Conservation (phyloP, 805 yeast species). For the Lachancea sp. region DNA sequence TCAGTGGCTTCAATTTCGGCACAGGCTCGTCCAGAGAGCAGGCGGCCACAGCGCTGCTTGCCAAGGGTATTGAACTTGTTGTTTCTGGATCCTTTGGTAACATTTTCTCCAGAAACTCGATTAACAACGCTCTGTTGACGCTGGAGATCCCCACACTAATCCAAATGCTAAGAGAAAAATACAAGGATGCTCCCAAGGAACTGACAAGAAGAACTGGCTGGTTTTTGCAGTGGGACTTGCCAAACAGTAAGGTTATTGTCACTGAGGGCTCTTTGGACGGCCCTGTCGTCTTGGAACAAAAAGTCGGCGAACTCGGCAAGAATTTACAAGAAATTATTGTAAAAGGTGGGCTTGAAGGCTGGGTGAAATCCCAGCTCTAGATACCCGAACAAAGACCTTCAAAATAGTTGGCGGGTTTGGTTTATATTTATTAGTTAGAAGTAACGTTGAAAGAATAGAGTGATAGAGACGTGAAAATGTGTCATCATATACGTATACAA, state of each 20-base stretch:
- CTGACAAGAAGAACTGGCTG: conserved; percentile 93
- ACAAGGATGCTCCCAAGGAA: conserved; percentile 49
- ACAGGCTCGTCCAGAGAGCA: conserved; percentile 98
- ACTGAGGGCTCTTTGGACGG: conserved; percentile 48
- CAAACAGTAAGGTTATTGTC: conserved; percentile 73
- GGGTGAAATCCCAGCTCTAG: conserved; percentile 77
- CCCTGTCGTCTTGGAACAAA: conserved; percentile 63
- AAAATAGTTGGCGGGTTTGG: no score
- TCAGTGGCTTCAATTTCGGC: conserved; percentile 93
- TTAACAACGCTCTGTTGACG: conserved; percentile 91
- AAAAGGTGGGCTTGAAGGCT: conserved; percentile 95
- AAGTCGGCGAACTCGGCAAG: conserved; percentile 93
- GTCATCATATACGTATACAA: no score
- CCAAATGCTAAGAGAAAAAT: conserved; percentile 65
- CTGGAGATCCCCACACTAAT: conserved; percentile 88
- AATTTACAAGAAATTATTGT: conserved; percentile 95
- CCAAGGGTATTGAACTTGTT: conserved; percentile 85
- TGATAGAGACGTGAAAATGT: no score
- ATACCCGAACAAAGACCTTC: no score
- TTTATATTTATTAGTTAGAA: conserved; percentile 4
- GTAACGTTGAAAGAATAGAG: no score
- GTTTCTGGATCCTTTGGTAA: conserved; percentile 98
- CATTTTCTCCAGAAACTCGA: conserved; percentile 91
- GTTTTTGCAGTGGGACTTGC: conserved; percentile 89
- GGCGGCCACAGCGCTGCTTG: conserved; percentile 97